Evolutionary conservation across 1,284 basidiomycete species (phyloP).

Genomic region (Malassezia vespertilionis): DNA sequence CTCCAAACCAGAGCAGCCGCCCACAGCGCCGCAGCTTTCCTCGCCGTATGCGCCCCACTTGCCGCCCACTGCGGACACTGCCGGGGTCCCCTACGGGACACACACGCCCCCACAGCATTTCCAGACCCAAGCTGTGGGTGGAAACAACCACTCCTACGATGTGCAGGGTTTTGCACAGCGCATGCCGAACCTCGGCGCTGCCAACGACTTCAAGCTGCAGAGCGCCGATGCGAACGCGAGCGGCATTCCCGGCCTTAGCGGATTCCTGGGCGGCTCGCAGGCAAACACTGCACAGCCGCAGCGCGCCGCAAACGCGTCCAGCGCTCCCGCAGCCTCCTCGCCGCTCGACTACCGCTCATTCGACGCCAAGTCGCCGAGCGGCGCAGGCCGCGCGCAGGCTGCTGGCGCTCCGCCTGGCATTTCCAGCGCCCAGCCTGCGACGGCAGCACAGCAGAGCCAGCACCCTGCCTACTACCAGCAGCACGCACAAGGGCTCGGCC

Average conservation of each 20-base stretch:
- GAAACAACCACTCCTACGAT: constrained; percentile 27
- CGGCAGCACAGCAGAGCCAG: constrained; percentile 29
- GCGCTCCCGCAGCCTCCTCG: constrained; percentile 1
- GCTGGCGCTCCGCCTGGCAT: not conserved
- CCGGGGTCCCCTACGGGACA: constrained; percentile 25
- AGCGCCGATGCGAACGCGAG: constrained; percentile 19
- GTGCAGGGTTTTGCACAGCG: constrained; percentile 35
- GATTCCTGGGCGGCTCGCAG: constrained; percentile 26
- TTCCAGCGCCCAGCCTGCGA: constrained; percentile 3
- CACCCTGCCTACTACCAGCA: constrained; percentile 43
- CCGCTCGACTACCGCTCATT: constrained; percentile 17
- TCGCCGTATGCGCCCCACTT: constrained; percentile 30
- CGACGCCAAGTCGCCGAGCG: constrained; percentile 11
- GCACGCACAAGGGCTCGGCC: constrained; percentile 38
- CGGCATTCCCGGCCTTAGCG: constrained; percentile 29
- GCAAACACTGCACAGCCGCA: constrained; percentile 22
- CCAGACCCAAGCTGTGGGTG: constrained; percentile 26
- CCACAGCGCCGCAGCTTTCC: constrained; percentile 21
- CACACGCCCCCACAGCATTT: constrained; percentile 26
- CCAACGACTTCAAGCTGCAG: constrained; percentile 37
- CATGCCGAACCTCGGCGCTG: constrained; percentile 22
- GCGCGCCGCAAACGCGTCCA: constrained; percentile 19
- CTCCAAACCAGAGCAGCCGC: constrained; percentile 37
- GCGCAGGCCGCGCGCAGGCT: constrained; percentile 3
- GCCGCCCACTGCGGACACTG: constrained; percentile 4